These are phyloP conservation scores for Colletotrichum nymphaeae DNA, from an alignment of 2,329 filamentous ascomycete species.

Conservation along the genomic window DNA sequence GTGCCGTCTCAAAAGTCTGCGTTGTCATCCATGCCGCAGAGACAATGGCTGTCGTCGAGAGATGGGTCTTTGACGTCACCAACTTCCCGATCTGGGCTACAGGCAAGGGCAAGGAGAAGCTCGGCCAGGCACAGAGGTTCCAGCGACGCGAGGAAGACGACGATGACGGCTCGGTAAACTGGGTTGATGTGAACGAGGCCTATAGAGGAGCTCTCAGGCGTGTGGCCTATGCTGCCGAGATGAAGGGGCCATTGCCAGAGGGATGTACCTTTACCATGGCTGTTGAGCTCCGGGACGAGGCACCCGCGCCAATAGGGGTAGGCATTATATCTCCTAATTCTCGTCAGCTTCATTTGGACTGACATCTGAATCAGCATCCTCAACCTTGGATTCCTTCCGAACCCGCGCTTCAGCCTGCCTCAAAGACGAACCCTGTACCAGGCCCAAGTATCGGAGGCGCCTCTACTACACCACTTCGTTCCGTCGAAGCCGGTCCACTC, in stretches of 20 bases:
- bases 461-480: conserved; percentile 61
- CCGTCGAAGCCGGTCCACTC: conserved; percentile 68
- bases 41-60: conserved; percentile 61
- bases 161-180: conserved; percentile 53
- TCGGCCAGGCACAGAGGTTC: conserved; percentile 41
- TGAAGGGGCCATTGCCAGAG: conserved; percentile 67
- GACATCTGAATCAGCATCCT: conserved; percentile 56
- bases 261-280: conserved; percentile 82
- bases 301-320: conserved; percentile 68
- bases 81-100: conserved; percentile 58
- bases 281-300: conserved; percentile 75
- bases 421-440: conserved; percentile 43
- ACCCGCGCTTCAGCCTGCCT: conserved; percentile 55
- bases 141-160: conserved; percentile 39
- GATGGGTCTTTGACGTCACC: conserved; percentile 70
- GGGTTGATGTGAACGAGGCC: conserved; percentile 76
- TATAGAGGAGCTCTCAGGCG: conserved; percentile 75
- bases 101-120: conserved; percentile 28
- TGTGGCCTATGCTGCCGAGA: conserved; percentile 69
- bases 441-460: conserved; percentile 48
- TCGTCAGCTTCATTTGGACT: conserved; percentile 1
- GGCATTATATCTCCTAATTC: conserved; percentile 41
- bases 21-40: conserved; percentile 58
- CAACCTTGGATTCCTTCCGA: conserved; percentile 71
- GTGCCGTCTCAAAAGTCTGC: conserved; percentile 58